A percentile compares a stretch with the other conserved stretches of the same genome.
Conservation (phyloP, 2,329 filamentous ascomycete species). For the Sphaerulina vaccinii region DNA sequence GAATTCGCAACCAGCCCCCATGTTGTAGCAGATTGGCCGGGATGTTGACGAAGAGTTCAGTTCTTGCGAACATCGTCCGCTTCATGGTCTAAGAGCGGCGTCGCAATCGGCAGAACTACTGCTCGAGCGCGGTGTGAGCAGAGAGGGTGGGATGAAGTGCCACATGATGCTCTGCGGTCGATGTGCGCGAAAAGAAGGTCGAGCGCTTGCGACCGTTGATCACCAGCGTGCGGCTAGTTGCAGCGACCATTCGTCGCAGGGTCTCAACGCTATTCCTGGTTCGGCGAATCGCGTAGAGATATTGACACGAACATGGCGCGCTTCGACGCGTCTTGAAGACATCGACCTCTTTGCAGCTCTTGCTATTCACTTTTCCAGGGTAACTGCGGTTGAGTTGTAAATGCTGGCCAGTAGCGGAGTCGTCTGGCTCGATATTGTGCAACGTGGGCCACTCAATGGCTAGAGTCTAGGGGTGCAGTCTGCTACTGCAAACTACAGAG, state of each 20-base stretch:
- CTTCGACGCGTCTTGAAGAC: neutral
- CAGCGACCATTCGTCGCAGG: too few species aligned
- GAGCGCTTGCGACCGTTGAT: too few species aligned
- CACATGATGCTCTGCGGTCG: neutral
- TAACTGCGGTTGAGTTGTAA: neutral
- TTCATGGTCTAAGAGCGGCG: neutral
- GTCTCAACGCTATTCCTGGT: too few species aligned
- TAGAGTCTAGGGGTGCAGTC: constrained; percentile 1
- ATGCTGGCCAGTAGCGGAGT: neutral
- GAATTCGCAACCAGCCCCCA: constrained; percentile 7
- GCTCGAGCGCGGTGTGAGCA: neutral
- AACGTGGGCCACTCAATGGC: constrained; percentile 6
- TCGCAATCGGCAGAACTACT: constrained; percentile 1
- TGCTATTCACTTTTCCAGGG: neutral
- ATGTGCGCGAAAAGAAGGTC: neutral
- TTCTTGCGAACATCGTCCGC: constrained; percentile 1
- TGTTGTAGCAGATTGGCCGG: constrained; percentile 2
- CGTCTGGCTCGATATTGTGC: neutral
- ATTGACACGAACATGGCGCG: neutral
- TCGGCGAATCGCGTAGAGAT: too few species aligned
- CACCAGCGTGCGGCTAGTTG: too few species aligned
- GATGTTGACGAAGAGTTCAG: constrained; percentile 14
- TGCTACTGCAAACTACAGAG: constrained; percentile 9
- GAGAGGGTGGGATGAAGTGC: too few species aligned
- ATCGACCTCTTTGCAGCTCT: neutral